Evolutionary conservation across 2,329 filamentous ascomycete genomes (phyloP).

Genomic region (Colletotrichum kahawae): DNA sequence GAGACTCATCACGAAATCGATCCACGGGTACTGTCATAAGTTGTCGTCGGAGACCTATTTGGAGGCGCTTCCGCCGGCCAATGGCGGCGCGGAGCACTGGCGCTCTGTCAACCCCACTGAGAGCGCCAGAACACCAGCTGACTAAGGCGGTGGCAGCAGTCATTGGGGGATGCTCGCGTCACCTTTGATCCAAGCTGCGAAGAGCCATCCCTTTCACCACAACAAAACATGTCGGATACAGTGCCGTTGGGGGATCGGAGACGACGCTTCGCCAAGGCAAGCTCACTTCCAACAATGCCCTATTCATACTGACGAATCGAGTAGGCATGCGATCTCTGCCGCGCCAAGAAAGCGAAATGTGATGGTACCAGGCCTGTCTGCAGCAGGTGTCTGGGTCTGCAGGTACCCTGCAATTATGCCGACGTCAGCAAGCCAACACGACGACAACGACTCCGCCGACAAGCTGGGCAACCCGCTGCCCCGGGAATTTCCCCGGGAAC

Average conservation of each 20-base stretch:
- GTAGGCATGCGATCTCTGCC: neutral
- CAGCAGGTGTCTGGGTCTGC: neutral
- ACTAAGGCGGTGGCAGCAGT: neutral
- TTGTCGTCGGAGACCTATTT: neutral
- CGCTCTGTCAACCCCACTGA: neutral
- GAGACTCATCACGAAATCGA: too few species aligned
- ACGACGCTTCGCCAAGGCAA: neutral
- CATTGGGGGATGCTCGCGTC: neutral
- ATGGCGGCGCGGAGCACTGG: neutral
- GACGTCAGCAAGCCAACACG: neutral
- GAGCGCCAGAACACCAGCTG: neutral
- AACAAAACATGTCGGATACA: neutral
- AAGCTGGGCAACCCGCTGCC: neutral
- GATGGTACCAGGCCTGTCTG: neutral
- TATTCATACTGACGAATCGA: neutral
- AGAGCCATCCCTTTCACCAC: neutral
- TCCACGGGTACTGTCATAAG: neutral
- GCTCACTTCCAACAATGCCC: neutral
- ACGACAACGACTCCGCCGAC: neutral
- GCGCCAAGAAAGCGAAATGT: neutral
- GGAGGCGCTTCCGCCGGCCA: neutral
- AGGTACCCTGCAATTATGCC: neutral
- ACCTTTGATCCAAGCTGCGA: neutral
- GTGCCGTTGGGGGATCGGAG: neutral
- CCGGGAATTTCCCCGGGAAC: too few species aligned